Evolutionary conservation across 2,329 filamentous ascomycete species (phyloP).

Genomic region (Trichoderma sp.): DNA sequence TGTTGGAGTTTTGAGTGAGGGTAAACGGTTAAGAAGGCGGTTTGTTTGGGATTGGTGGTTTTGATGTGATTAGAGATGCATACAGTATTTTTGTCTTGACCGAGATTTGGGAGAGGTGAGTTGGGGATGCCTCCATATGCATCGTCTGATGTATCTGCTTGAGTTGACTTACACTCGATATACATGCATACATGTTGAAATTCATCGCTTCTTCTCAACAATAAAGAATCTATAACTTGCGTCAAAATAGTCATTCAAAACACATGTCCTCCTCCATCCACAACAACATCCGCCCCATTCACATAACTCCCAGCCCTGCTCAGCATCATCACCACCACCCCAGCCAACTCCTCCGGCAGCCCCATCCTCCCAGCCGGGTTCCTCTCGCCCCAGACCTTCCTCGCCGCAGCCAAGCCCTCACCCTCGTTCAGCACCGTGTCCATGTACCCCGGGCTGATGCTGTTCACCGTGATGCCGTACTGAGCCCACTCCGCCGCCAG

Average conservation of each 20-base stretch:
- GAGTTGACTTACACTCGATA: neutral
- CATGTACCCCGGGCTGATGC: slow-evolving; percentile 75
- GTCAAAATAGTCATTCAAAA: too few relatives aligned
- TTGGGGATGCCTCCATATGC: neutral
- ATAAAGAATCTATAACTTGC: neutral
- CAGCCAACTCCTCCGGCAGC: slow-evolving; percentile 63
- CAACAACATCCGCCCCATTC: slow-evolving; percentile 67
- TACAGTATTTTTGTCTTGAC: neutral
- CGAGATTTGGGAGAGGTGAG: neutral
- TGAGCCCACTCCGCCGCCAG: slow-evolving; percentile 74
- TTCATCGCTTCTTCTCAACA: neutral
- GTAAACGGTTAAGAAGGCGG: neutral
- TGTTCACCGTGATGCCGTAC: slow-evolving; percentile 72
- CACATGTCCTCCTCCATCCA: slow-evolving; percentile 58
- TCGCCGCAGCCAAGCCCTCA: slow-evolving; percentile 56
- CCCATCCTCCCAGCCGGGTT: slow-evolving; percentile 71
- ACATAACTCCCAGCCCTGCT: slow-evolving; percentile 68
- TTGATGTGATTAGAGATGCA: neutral
- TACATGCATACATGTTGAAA: neutral
- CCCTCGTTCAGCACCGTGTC: slow-evolving; percentile 75
- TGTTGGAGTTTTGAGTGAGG: neutral
- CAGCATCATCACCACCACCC: slow-evolving; percentile 62
- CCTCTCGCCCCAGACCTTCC: slow-evolving; percentile 59
- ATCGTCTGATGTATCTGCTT: neutral
- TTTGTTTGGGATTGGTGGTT: neutral